Evolutionary conservation across 2,329 filamentous ascomycete species (phyloP).

Genomic region (Fusarium tupiense): DNA sequence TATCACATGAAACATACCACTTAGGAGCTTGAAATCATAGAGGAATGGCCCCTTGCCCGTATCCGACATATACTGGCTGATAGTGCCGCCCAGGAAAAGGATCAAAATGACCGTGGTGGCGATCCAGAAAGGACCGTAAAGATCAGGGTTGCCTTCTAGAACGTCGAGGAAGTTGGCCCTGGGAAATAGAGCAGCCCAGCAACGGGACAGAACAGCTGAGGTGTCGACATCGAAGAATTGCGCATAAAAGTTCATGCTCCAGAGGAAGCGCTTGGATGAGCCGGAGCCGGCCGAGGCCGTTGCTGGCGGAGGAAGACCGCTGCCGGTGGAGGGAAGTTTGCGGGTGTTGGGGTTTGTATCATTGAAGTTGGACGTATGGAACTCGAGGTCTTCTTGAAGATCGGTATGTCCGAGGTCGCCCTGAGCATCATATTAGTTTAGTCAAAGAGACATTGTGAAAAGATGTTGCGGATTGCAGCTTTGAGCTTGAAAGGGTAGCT

Average conservation of each 20-base stretch:
- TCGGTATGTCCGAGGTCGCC: slow-evolving; percentile 98
- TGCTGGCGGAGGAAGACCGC: slow-evolving; percentile 66
- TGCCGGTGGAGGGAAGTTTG: slow-evolving; percentile 55
- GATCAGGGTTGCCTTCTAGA: slow-evolving; percentile 93
- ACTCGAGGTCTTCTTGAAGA: slow-evolving; percentile 98
- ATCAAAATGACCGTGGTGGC: slow-evolving; percentile 97
- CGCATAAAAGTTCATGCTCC: slow-evolving; percentile 92
- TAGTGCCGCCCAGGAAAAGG: slow-evolving; percentile 92
- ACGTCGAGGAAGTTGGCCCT: slow-evolving; percentile 96
- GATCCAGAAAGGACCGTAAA: slow-evolving; percentile 99
- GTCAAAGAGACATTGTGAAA: neutral
- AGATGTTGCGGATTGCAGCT: neutral
- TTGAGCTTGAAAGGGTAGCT: slow-evolving; percentile 8
- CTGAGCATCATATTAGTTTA: slow-evolving; percentile 56
- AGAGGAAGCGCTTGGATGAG: slow-evolving; percentile 86
- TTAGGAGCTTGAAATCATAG: slow-evolving; percentile 91
- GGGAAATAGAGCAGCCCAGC: slow-evolving; percentile 88
- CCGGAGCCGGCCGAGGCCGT: slow-evolving; percentile 57
- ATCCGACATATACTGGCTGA: slow-evolving; percentile 85
- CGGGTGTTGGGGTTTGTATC: slow-evolving; percentile 62
- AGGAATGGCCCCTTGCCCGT: slow-evolving; percentile 78
- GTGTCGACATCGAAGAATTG: slow-evolving; percentile 99
- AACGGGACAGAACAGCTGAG: slow-evolving; percentile 84
- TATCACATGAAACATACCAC: slow-evolving; percentile 63
- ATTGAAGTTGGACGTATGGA: slow-evolving; percentile 91